Base-by-base conservation (phyloP, 441 rosid genomes). In the Dalechampia spathulata region DNA sequence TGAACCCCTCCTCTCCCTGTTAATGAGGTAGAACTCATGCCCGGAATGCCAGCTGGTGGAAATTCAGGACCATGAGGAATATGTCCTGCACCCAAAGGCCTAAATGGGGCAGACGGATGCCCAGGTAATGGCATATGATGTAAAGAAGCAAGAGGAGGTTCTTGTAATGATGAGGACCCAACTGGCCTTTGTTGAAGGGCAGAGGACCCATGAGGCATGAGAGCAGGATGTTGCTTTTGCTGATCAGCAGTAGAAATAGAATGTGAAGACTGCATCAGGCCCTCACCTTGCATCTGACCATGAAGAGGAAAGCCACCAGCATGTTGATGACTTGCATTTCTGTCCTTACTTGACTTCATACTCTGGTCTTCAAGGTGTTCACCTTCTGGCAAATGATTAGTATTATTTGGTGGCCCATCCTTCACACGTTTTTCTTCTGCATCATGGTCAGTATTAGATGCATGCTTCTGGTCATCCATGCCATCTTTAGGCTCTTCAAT, bases 1-100 rank as follows among this genome's bases (percentile, higher is more conserved):
- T 58, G 76, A 59, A 64, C 49, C 26, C 60, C 68, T 19, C 70
- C 80, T 67, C 77, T 69, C 14, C 73, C 81, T 67, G 61, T 64
- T 7, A 66, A 25, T 65, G 74, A 36, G 22, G 76, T 52, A 48
- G 70, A 58, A 20, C 57, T 74, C 2, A 62, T 62, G 52, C 65
- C 78, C 26, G 75, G 57, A 16, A 57, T 23, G 41, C 60, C 71
- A 58, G 68, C 57, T 28, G 75, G 63, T 15, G 68, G 56, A 21
- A 50, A 51, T 64, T 73, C 81, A 60, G 75, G 57, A 48, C 71
- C 69, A 57, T 52, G 65, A 36, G 65, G 43, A 20, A 62, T 32
- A 52, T 60, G 66, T 17, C 73, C 75, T 32, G 75, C 65, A 42
- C 69, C 81, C 19, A 64, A 64, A 57, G 75, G 76, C 63, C 87